phyloP scores from a whole-genome alignment of 1,284 basidiomycete genomes.

The Austropuccinia psidii region DNA sequence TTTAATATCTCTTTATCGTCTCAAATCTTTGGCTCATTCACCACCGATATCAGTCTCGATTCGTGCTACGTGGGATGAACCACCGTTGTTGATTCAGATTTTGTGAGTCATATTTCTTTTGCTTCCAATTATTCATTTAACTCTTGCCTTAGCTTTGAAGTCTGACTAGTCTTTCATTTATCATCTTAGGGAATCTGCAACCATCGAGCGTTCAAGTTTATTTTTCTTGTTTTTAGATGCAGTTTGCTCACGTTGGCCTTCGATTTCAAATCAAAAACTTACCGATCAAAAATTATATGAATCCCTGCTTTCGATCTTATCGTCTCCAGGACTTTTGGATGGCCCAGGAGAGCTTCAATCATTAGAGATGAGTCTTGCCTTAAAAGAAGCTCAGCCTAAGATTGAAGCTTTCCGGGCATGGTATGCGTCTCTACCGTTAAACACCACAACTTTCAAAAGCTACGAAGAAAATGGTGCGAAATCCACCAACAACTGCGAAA shows the following conservation, averaged over 20 bases:
- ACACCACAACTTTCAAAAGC: no score
- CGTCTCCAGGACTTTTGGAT: neutral
- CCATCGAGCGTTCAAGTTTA: slow-evolving; percentile 27
- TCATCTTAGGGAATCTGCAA: slow-evolving; percentile 28
- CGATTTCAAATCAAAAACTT: neutral
- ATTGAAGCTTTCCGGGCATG: slow-evolving; percentile 34
- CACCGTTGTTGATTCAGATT: slow-evolving; percentile 24
- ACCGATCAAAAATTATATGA: slow-evolving; percentile 33
- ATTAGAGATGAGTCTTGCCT: slow-evolving; percentile 19
- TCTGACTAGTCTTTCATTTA: neutral
- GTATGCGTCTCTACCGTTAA: slow-evolving; percentile 21
- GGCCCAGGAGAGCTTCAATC: slow-evolving; percentile 28
- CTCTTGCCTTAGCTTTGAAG: neutral
- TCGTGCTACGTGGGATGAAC: slow-evolving; percentile 32
- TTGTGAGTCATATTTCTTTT: neutral
- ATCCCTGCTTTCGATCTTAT: neutral
- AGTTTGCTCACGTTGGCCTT: slow-evolving; percentile 11
- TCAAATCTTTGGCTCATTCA: neutral
- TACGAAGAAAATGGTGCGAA: no score
- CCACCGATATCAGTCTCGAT: slow-evolving; percentile 36
- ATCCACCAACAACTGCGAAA: slow-evolving; percentile 3
- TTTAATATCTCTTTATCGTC: no score
- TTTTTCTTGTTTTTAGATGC: slow-evolving; percentile 18
- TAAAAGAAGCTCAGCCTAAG: slow-evolving; percentile 35
- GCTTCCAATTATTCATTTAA: neutral